Evolutionary conservation across 352 stramenopile genomes (phyloP).

Genomic region (Pythium biforme): DNA sequence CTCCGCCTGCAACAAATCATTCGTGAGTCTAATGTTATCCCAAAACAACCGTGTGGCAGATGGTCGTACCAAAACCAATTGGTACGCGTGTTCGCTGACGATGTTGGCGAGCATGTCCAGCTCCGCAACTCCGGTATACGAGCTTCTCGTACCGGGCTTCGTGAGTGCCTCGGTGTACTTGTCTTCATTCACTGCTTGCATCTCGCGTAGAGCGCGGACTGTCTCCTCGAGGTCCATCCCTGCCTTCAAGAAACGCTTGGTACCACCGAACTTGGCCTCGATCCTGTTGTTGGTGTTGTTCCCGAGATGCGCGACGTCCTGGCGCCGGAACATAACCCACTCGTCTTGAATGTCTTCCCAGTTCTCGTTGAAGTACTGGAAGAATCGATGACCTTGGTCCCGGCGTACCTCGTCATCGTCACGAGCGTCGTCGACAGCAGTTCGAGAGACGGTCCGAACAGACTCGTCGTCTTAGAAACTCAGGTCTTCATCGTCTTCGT

Average conservation of each 20-base stretch:
- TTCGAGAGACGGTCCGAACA: background rate
- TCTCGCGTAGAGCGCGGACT: constrained; percentile 16
- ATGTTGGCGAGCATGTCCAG: constrained; percentile 17
- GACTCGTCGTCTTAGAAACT: background rate
- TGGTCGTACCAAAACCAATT: constrained; percentile 20
- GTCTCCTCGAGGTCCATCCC: constrained; percentile 27
- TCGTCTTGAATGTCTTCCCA: background rate
- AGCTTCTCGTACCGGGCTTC: constrained; percentile 8
- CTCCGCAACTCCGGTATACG: constrained; percentile 20
- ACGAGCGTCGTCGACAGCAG: background rate
- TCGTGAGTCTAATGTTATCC: background rate
- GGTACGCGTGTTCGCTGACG: constrained; percentile 28
- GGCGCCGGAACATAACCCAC: background rate
- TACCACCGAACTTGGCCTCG: constrained; percentile 5
- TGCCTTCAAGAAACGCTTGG: background rate
- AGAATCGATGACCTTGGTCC: background rate
- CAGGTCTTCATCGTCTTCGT: background rate
- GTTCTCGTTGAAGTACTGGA: constrained; percentile 1
- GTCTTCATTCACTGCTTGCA: constrained; percentile 19
- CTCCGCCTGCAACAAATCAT: background rate
- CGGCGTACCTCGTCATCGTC: background rate
- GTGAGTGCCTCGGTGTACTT: constrained; percentile 20
- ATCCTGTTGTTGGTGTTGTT: constrained; percentile 11
- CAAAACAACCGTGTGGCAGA: background rate
- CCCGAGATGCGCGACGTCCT: constrained; percentile 3